Base-by-base conservation (phyloP, 2,329 filamentous ascomycete genomes). In the Sporothrix brunneoviolacea region DNA sequence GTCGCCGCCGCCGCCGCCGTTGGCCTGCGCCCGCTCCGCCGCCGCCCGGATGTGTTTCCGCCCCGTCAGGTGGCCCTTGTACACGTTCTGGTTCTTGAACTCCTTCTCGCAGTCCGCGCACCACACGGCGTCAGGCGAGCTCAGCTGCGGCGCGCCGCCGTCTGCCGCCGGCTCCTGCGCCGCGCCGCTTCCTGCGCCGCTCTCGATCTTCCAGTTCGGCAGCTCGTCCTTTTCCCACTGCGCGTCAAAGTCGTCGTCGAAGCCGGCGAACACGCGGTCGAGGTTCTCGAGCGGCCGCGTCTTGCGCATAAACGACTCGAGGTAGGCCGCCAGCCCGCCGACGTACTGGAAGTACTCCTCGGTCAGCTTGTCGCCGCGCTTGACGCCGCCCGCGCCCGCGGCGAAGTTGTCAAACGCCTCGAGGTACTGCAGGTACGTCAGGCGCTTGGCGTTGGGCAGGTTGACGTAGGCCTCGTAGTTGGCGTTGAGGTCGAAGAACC, bases 21-120 rank as follows among this genome's bases (percentile, higher is more conserved):
- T 59, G 52, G 70, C 68, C 54, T 73, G 68, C 48, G 75, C 74
- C 37, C 83, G 77, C 48, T 79, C 76, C 63, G 89, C 82, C 1
- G 86, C 88, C 0, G 87, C 88, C 60, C 89, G 88, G 65, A 91
- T 80, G 65, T 98, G 93, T 65, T 97, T 98, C 70, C 95, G 91
- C 37, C 91, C 91, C 0, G 74, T 85, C 54, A 98, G 70, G 65
- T 98, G 93, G 33, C 81, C 83, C 60, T 90, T 91, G 73, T 95
- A 95, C 42, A 96, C 89, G 55, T 95, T 95, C 58, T 93, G 83
- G 61, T 96, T 97, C 62, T 88, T 90, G 70, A 97, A 98, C 53
- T 91, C 88, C 69, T 91, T 96, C 63, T 93, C 86, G 65, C 93
- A 98, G 55, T 91, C 90, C 6, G 84, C 76, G 62, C 93, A 98